Percentiles rank a stretch among this genome's conserved stretches.
These are phyloP conservation scores for Eimeria praecox DNA, from an alignment of 169 alveolate species.

Conservation along the genomic window DNA sequence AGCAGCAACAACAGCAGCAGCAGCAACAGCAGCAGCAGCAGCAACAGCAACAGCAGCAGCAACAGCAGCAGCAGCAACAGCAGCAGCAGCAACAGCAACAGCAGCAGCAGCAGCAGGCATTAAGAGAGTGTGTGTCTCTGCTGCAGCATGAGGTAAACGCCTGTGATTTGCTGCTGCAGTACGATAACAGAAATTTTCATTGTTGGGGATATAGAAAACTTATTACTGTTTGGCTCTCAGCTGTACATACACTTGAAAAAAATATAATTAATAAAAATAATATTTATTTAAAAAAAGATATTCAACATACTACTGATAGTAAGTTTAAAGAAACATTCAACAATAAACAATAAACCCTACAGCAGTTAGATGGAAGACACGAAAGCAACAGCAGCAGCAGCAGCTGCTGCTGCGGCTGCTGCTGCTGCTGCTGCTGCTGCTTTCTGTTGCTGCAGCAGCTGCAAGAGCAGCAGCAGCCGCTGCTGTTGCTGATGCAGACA, in stretches of 20 bases:
- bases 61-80: slow-evolving; percentile 22
- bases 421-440: too few species aligned
- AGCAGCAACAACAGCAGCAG: not conserved
- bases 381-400: too few species aligned
- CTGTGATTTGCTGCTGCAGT: slow-evolving; percentile 25
- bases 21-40: not conserved
- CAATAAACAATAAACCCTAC: too few species aligned
- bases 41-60: not conserved
- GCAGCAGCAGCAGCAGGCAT: not conserved
- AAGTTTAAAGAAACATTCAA: too few species aligned
- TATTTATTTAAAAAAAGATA: too few species aligned
- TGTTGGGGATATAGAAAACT: slow-evolving; percentile 65
- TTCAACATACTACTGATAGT: too few species aligned
- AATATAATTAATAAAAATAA: too few species aligned
- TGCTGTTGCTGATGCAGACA: too few species aligned
- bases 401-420: too few species aligned
- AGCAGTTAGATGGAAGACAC: too few species aligned
- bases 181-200: slow-evolving; percentile 71
- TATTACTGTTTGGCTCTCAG: not conserved
- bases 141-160: slow-evolving; percentile 52
- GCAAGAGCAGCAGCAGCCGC: too few species aligned
- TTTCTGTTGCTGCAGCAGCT: too few species aligned
- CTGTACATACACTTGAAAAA: not conserved
- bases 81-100: not conserved
- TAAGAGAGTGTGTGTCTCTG: not conserved